Evolutionary conservation across 2,329 filamentous ascomycete genomes (phyloP), one percentile per base, ranked within the genome.

Genomic region (Scedosporium dehoogii): DNA sequence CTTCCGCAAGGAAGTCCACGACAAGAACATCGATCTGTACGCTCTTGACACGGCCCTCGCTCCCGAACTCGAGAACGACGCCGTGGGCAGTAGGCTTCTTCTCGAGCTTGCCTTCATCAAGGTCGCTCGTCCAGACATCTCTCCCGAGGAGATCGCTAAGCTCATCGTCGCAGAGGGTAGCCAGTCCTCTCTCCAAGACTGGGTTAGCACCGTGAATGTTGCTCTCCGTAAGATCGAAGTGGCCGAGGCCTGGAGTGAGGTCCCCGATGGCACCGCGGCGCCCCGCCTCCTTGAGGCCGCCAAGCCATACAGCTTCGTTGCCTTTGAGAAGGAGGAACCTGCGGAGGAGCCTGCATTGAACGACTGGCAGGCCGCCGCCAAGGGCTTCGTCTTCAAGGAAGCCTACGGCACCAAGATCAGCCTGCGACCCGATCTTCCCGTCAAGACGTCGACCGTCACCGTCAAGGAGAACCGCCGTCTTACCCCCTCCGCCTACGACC

Each of bases 391-490:
- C 4, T 99, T 99, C 84, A 96, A 96, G 80, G 94, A 99, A 76
- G 93, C 91, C 0, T 97, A 92, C 71, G 87, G 84, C 65, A 92
- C 91, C 25, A 79, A 85, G 70, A 80, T 80, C 66, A 78, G 79
- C 61, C 85, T 99, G 48, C 90, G 94, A 61, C 94, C 94, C 10
- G 94, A 99, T 70, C 80, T 96, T 62, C 78, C 88, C 9, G 86
- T 91, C 71, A 92, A 93, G 83, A 97, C 93, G 1, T 87, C 84
- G 70, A 90, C 91, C 51, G 89, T 97, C 61, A 88, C 86, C 62
- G 92, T 99, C 75, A 91, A 96, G 80, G 94, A 97, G 80, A 97
- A 96, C 78, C 90, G 94, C 65, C 87, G 94, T 66, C 84, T 99
- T 62, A 99, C 94, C 0, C 94, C 94, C 3, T 70, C 76, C 25